Evolutionary conservation across 2,329 filamentous ascomycete genomes (phyloP).

Genomic region (Trichoderma sp.): DNA sequence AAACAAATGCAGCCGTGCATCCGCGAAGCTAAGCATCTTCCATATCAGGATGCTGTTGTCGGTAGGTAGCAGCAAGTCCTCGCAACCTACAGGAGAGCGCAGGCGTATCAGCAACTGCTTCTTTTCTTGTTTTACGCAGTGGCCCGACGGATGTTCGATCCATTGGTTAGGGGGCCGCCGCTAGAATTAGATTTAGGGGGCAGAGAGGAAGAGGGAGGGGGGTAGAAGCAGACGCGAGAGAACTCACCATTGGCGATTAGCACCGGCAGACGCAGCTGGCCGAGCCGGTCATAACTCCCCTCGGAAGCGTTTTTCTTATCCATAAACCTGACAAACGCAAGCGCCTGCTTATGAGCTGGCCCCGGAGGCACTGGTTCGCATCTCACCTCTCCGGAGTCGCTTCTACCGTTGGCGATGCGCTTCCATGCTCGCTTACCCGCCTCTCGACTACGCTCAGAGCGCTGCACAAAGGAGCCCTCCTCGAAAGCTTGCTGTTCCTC

Average conservation of each 20-base stretch:
- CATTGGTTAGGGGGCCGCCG: neutral
- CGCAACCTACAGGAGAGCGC: constrained; percentile 28
- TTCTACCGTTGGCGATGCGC: constrained; percentile 32
- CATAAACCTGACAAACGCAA: constrained; percentile 38
- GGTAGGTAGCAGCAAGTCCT: constrained; percentile 37
- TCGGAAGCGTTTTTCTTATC: constrained; percentile 34
- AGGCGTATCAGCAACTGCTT: neutral
- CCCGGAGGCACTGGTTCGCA: constrained; percentile 28
- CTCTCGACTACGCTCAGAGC: constrained; percentile 31
- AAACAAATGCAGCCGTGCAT: constrained; percentile 36
- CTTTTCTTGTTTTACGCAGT: neutral
- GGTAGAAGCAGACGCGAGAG: neutral
- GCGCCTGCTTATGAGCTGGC: constrained; percentile 31
- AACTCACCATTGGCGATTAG: constrained; percentile 40
- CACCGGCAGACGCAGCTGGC: constrained; percentile 37
- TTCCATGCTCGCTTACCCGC: constrained; percentile 36
- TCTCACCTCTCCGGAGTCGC: constrained; percentile 23
- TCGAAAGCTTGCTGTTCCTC: constrained; percentile 37
- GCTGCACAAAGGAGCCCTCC: constrained; percentile 34
- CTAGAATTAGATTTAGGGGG: neutral
- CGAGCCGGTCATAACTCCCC: constrained; percentile 35
- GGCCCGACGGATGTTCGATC: neutral
- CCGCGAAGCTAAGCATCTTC: constrained; percentile 33
- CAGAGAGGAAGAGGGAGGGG: neutral
- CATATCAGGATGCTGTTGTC: constrained; percentile 41